These are phyloP conservation scores for Hemisphaericaspora xylanilytica DNA, from an alignment of 1,139 yeast genomes.

Conservation along the genomic window DNA sequence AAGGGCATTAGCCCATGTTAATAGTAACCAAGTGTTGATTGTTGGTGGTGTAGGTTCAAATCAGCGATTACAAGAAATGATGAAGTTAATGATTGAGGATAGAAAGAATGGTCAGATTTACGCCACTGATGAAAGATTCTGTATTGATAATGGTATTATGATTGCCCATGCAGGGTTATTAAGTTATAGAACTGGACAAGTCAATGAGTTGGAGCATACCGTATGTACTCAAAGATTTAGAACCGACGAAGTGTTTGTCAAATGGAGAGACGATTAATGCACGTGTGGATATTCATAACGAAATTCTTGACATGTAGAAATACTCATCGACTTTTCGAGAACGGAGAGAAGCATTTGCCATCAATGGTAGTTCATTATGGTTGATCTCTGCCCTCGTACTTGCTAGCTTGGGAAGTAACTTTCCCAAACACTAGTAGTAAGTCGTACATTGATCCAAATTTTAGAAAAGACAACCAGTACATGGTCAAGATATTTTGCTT, in stretches of 20 bases:
- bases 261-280: slow-evolving; percentile 67
- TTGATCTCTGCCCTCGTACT: too few species aligned
- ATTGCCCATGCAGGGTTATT: slow-evolving; percentile 96
- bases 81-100: slow-evolving; percentile 88
- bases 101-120: slow-evolving; percentile 75
- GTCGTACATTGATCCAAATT: slow-evolving; percentile 25
- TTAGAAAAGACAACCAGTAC: slow-evolving; percentile 18
- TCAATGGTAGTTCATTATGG: background rate
- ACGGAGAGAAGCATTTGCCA: background rate
- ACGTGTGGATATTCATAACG: slow-evolving; percentile 4
- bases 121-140: slow-evolving; percentile 95
- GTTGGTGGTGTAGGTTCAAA: slow-evolving; percentile 99
- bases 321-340: background rate
- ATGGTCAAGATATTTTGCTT: background rate
- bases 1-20: slow-evolving; percentile 97
- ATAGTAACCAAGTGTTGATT: slow-evolving; percentile 81
- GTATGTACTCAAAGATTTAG: slow-evolving; percentile 92
- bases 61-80: slow-evolving; percentile 89
- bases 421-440: too few species aligned
- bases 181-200: slow-evolving; percentile 80
- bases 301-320: too few species aligned
- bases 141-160: slow-evolving; percentile 98
- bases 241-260: slow-evolving; percentile 89
- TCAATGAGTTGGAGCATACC: slow-evolving; percentile 58
- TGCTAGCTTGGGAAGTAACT: too few species aligned